Conservation (phyloP, 2,329 filamentous ascomycete genomes). For the Penicillium griseofulvum region DNA sequence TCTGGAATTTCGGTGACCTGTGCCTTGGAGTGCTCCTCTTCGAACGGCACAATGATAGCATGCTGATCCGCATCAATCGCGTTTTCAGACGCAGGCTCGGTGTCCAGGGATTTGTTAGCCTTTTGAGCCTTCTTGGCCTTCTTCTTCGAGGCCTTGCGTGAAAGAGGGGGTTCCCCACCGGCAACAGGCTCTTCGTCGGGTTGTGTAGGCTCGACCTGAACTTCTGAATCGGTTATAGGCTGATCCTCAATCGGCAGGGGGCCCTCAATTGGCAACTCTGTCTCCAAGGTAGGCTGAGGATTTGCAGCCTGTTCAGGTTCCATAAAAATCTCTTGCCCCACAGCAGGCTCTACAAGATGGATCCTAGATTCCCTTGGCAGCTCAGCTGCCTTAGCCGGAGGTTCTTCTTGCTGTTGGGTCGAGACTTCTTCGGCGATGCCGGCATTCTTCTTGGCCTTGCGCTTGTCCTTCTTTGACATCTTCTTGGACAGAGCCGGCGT, state of each 20-base stretch:
- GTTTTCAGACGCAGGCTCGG: conserved; percentile 1
- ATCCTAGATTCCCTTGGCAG: neutral
- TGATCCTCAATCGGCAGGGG: neutral
- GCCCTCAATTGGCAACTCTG: neutral
- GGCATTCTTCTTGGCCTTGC: conserved; percentile 21
- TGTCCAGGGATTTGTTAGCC: conserved; percentile 7
- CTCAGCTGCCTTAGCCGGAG: neutral
- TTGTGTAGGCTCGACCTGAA: neutral
- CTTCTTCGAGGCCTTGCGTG: conserved; percentile 32
- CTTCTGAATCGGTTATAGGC: conserved; percentile 3
- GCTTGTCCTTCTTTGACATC: conserved; percentile 25
- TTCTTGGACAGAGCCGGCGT: conserved; percentile 13
- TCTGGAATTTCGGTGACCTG: conserved; percentile 1
- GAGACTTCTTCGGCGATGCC: conserved; percentile 1
- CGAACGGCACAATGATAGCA: conserved; percentile 2
- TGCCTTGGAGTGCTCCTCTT: conserved; percentile 2
- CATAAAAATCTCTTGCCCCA: neutral
- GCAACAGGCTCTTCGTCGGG: conserved; percentile 8
- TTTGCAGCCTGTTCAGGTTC: conserved; percentile 1
- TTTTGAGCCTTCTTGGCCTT: conserved; percentile 35
- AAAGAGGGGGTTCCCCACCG: conserved; percentile 3
- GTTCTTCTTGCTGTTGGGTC: neutral
- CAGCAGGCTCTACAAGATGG: neutral
- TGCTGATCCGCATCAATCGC: neutral
- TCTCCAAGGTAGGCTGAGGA: neutral